Conservation (phyloP, 2,329 filamentous ascomycete species). For the Curvularia hawaiiensis region DNA sequence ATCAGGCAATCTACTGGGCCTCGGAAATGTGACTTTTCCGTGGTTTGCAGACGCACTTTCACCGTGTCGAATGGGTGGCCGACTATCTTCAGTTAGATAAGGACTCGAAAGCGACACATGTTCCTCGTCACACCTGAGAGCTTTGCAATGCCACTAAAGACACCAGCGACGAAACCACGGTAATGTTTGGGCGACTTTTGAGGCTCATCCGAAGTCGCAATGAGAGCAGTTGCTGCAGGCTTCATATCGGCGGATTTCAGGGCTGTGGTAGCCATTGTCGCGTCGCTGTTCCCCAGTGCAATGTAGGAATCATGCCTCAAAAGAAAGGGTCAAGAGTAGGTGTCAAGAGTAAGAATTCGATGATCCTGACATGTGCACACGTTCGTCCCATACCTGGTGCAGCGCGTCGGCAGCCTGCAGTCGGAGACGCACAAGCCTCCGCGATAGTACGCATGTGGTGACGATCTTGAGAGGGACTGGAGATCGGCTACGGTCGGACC, state of each 20-base stretch:
- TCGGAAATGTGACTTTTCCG: constrained; percentile 74
- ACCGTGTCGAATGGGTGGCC: constrained; percentile 89
- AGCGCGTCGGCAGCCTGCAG: constrained; percentile 9
- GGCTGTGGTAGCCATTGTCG: constrained; percentile 44
- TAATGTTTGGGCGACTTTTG: constrained; percentile 64
- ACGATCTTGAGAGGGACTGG: constrained; percentile 37
- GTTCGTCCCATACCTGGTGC: background rate
- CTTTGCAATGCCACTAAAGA: constrained; percentile 93
- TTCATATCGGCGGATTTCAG: constrained; percentile 35
- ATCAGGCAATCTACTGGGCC: constrained; percentile 85
- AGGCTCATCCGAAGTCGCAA: constrained; percentile 35
- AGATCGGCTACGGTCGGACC: constrained; percentile 28
- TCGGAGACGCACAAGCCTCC: constrained; percentile 43
- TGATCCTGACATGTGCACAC: background rate
- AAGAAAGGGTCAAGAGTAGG: background rate
- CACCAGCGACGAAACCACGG: constrained; percentile 95
- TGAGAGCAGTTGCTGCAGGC: constrained; percentile 32
- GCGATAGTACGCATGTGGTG: constrained; percentile 35
- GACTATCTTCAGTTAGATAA: constrained; percentile 47
- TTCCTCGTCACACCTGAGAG: constrained; percentile 66
- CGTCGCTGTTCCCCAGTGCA: constrained; percentile 11
- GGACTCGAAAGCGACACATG: background rate
- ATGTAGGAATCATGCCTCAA: constrained; percentile 30
- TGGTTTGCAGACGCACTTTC: constrained; percentile 94
- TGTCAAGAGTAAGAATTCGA: background rate